phyloP scores from a whole-genome alignment of 495 filamentous ascomycete genomes.

The Aspergillus indologenus region DNA sequence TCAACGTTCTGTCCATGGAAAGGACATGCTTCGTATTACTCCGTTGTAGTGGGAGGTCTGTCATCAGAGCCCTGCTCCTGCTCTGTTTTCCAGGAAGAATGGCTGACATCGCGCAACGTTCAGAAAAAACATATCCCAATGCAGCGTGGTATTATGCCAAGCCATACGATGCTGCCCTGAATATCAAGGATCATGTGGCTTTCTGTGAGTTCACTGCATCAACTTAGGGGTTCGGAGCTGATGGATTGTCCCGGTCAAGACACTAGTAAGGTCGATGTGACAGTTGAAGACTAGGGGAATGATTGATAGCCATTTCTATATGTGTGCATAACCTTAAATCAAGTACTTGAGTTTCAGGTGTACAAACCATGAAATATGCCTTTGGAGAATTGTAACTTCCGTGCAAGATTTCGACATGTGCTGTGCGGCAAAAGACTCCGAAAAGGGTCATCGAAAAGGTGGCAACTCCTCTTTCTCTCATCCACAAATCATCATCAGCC shows the following conservation, averaged over 20 bases:
- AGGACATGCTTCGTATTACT: slow-evolving; percentile 67
- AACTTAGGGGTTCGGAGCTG: neutral
- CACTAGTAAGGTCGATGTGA: slow-evolving; percentile 41
- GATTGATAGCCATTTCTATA: no score
- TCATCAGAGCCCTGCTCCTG: neutral
- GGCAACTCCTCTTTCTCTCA: no score
- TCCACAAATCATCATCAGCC: neutral
- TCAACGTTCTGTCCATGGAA: slow-evolving; percentile 66
- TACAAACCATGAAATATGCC: no score
- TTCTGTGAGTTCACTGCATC: slow-evolving; percentile 53
- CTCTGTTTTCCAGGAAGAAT: neutral
- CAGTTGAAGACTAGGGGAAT: slow-evolving; percentile 18
- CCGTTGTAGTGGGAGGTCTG: slow-evolving; percentile 55
- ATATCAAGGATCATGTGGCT: slow-evolving; percentile 62
- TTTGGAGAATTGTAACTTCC: no score
- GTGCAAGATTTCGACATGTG: no score
- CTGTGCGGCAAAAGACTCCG: no score
- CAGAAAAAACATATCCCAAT: slow-evolving; percentile 53
- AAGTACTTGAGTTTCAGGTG: no score
- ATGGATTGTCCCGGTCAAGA: slow-evolving; percentile 22
- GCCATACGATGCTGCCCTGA: slow-evolving; percentile 53
- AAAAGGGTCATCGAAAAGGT: no score
- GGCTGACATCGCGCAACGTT: neutral
- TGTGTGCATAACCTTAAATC: no score
- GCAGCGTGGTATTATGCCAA: slow-evolving; percentile 68